Conservation (phyloP, 768 basidiomycete genomes). For the Mycena polygramma region DNA sequence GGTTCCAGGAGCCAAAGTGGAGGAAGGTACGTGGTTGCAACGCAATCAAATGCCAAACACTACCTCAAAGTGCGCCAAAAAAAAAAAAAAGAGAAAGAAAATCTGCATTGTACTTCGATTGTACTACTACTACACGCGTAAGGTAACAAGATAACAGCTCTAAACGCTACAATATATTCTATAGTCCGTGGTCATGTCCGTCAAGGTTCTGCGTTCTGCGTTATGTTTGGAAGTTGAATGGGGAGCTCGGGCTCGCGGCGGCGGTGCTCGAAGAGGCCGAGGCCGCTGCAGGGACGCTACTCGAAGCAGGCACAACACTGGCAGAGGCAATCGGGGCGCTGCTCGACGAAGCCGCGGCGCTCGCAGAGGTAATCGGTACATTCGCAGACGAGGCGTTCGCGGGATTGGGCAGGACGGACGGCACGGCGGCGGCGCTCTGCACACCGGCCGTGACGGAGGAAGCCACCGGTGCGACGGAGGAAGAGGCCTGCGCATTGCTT, state of each 20-base stretch:
- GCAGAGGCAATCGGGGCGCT: neutral
- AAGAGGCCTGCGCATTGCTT: neutral
- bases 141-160: neutral
- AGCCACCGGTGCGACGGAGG: neutral
- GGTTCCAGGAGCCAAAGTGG: no score
- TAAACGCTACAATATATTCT: neutral
- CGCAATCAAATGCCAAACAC: no score
- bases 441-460: neutral
- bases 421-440: constrained; percentile 1
- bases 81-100: no score
- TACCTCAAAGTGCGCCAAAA: no score
- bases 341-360: neutral
- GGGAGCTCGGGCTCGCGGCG: constrained; percentile 6
- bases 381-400: neutral
- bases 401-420: constrained; percentile 20
- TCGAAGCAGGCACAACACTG: neutral
- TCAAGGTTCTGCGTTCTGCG: neutral
- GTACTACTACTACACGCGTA: no score
- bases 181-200: neutral
- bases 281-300: neutral
- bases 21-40: no score
- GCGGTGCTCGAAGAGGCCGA: neutral
- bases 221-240: constrained; percentile 28
- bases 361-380: neutral
- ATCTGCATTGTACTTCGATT: no score